Evolutionary conservation across 129 eudicot species (phyloP), one percentile per base, ranked within the genome.

Genomic region (Gnaphalium uliginosum): DNA sequence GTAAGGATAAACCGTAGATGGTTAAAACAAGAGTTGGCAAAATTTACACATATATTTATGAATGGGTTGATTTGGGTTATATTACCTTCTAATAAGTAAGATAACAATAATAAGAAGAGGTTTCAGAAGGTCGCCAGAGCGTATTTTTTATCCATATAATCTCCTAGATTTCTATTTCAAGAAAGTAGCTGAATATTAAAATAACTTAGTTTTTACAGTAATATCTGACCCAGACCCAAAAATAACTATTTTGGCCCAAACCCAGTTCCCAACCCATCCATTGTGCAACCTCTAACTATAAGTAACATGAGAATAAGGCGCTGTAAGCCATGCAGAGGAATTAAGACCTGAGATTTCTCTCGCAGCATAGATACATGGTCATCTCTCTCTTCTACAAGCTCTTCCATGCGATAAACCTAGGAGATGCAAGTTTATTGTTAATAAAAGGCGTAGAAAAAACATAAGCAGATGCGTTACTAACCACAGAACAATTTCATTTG

Each of bases 361-460:
- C 83, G 85, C 32, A 92, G 80, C 77, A 78, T 80, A 21, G 80
- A 76, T 62, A 84, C 77, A 79, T 72, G 77, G 77, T 78, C 88
- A 73, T 84, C 83, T 85, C 86, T 87, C 74, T 87, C 93, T 69
- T 82, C 87, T 65, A 76, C 74, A 69, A 83, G 85, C 77, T 80
- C 87, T 80, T 86, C 91, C 87, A 92, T 80, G n/a, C 72, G 80
- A 82, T 66, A 67, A 80, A 84, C 78, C 97, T 89, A 83, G 39
- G 53, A 70, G 48, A 54, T n/a, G 14, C 8, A 73, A 56, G 17
- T 72, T 71, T 53, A 22, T 13, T 14, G 54, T 64, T 33, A 53
- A 63, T 6, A 65, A 8, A 63, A 24, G 22, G 39, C 33, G 63
- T 51, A 27, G 57, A 35, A 15, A 60, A 78, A 32, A 63, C 13